Percentiles rank a stretch among this genome's conserved stretches.
Evolutionary conservation across 331 rosid genomes (phyloP).

Genomic region (Dryas integrifolia): DNA sequence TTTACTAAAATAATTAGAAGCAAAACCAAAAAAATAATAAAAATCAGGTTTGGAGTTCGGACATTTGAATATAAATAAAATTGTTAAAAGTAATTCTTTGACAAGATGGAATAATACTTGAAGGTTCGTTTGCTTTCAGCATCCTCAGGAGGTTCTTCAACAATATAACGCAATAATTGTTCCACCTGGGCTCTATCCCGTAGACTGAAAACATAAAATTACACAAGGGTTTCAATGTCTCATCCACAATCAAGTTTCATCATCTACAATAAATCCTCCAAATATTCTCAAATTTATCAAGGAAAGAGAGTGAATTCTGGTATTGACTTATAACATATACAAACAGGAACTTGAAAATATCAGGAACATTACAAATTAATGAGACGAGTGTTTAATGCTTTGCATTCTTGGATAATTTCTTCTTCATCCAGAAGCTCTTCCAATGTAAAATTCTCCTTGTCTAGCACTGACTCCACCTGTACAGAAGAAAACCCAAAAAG

Average conservation of each 20-base stretch:
- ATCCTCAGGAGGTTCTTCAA: slow-evolving; percentile 91
- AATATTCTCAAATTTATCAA: not conserved
- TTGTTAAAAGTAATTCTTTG: slow-evolving; percentile 8
- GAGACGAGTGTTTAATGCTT: slow-evolving; percentile 93
- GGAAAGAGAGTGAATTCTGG: not conserved
- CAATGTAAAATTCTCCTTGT: slow-evolving; percentile 87
- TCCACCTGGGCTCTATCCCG: slow-evolving; percentile 95
- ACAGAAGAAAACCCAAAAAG: not conserved
- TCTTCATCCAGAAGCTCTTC: slow-evolving; percentile 98
- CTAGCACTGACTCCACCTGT: slow-evolving; percentile 90
- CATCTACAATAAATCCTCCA: slow-evolving; percentile 1
- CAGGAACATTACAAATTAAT: slow-evolving; percentile 65
- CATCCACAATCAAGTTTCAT: slow-evolving; percentile 19
- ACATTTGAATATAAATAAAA: slow-evolving; percentile 1
- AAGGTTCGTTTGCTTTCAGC: slow-evolving; percentile 86
- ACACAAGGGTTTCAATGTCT: slow-evolving; percentile 5
- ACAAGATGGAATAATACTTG: slow-evolving; percentile 54
- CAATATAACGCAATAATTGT: slow-evolving; percentile 68
- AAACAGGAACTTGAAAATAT: not conserved
- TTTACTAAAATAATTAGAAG: slow-evolving; percentile 23
- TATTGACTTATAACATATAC: not conserved
- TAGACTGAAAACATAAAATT: slow-evolving; percentile 50
- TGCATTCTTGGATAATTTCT: slow-evolving; percentile 99
- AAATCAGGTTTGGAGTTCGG: not conserved
- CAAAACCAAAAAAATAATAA: slow-evolving; percentile 4